Evolutionary conservation across 495 filamentous ascomycete genomes (phyloP).

Genomic region (Articulospora tetracladia): DNA sequence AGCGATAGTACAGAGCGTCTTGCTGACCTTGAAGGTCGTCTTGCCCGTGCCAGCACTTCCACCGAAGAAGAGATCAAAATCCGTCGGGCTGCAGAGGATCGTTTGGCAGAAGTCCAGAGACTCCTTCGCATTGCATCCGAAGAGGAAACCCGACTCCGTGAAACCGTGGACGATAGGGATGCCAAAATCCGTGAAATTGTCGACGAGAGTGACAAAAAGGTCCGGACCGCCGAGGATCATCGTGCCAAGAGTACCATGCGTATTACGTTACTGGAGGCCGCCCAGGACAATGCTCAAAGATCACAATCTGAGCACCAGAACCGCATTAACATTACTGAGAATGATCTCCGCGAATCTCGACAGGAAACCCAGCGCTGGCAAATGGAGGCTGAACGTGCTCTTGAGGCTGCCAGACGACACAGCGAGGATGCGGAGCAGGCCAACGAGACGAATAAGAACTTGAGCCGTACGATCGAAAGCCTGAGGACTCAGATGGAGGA

Average conservation of each 20-base stretch:
- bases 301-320: slow-evolving; percentile 60
- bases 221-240: slow-evolving; percentile 35
- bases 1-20: slow-evolving; percentile 33
- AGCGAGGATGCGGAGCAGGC: slow-evolving; percentile 41
- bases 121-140: slow-evolving; percentile 62
- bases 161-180: slow-evolving; percentile 55
- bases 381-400: slow-evolving; percentile 32
- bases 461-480: slow-evolving; percentile 28
- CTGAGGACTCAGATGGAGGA: slow-evolving; percentile 68
- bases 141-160: slow-evolving; percentile 68
- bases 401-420: slow-evolving; percentile 25
- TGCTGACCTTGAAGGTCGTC: slow-evolving; percentile 39
- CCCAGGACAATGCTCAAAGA: slow-evolving; percentile 61
- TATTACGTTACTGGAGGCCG: slow-evolving; percentile 56
- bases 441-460: slow-evolving; percentile 48
- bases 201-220: slow-evolving; percentile 23
- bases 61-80: slow-evolving; percentile 58
- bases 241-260: slow-evolving; percentile 52
- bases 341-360: slow-evolving; percentile 43
- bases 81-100: slow-evolving; percentile 68
- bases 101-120: slow-evolving; percentile 64
- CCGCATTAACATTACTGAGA: slow-evolving; percentile 41
- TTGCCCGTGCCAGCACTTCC: slow-evolving; percentile 44
- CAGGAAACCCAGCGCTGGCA: slow-evolving; percentile 46
- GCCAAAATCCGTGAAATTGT: slow-evolving; percentile 23